phyloP scores from a whole-genome alignment of 306 rosid species.

The Vigna reflexopilosa region DNA sequence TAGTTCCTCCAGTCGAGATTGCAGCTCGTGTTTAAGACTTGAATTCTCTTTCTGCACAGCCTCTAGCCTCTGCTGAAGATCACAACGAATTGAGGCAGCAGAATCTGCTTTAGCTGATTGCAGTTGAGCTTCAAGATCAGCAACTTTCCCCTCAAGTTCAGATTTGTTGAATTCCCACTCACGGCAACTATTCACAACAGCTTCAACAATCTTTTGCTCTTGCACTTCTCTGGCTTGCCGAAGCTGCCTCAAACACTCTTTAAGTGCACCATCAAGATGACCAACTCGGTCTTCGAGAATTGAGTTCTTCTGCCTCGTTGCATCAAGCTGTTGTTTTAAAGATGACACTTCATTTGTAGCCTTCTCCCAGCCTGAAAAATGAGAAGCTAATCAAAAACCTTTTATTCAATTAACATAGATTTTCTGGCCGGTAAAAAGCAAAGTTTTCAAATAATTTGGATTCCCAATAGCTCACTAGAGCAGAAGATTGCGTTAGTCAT shows the following conservation, averaged over 20 bases:
- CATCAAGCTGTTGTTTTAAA: conserved; percentile 70
- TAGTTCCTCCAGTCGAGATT: conserved; percentile 66
- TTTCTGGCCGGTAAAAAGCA: not conserved
- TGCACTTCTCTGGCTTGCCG: conserved; percentile 83
- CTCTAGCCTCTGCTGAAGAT: conserved; percentile 57
- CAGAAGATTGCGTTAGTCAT: conserved; percentile 6
- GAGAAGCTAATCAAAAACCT: conserved; percentile 29
- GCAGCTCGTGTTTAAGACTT: conserved; percentile 62
- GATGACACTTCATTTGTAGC: conserved; percentile 69
- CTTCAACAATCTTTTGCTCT: conserved; percentile 63
- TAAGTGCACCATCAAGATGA: conserved; percentile 89
- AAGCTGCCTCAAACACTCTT: conserved; percentile 84
- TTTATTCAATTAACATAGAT: conserved; percentile 17
- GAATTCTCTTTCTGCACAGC: conserved; percentile 61
- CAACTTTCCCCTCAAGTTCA: conserved; percentile 62
- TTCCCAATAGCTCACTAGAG: not conserved
- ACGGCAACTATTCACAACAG: conserved; percentile 53
- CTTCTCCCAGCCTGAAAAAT: conserved; percentile 81
- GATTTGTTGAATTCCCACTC: conserved; percentile 67
- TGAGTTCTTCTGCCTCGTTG: conserved; percentile 64
- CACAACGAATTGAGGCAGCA: conserved; percentile 50
- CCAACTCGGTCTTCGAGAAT: conserved; percentile 73
- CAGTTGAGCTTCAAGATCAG: conserved; percentile 64
- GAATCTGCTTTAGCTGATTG: conserved; percentile 66
- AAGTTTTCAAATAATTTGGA: conserved; percentile 14